phyloP scores from a whole-genome alignment of 331 rosid species.

The Acacia pycnantha region DNA sequence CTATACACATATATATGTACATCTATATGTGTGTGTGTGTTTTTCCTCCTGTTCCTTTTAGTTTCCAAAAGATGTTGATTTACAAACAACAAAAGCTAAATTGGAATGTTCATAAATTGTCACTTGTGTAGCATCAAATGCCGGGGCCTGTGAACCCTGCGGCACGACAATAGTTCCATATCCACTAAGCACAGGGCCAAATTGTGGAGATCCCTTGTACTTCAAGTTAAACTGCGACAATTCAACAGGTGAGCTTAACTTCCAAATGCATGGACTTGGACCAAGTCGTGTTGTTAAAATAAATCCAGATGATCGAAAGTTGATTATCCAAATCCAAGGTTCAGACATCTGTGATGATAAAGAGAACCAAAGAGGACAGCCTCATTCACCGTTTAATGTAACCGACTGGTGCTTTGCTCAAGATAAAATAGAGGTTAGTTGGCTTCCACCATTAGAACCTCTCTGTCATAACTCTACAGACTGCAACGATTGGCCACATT shows the following conservation, averaged over 20 bases:
- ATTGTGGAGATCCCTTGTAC: slow-evolving; percentile 49
- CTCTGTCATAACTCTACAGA: background rate
- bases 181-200: slow-evolving; percentile 39
- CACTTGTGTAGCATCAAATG: slow-evolving; percentile 29
- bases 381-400: slow-evolving; percentile 6
- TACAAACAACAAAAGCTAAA: background rate
- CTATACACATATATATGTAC: too few relatives aligned
- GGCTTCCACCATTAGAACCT: slow-evolving; percentile 37
- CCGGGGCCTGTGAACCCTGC: slow-evolving; percentile 34
- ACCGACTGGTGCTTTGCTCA: background rate
- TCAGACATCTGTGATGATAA: background rate
- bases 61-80: background rate
- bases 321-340: background rate
- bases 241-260: background rate
- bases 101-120: background rate
- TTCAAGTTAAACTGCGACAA: slow-evolving; percentile 18
- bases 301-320: background rate
- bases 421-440: slow-evolving; percentile 3
- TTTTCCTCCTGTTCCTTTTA: background rate
- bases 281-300: background rate
- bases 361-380: background rate
- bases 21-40: too few relatives aligned
- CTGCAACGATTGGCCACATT: slow-evolving; percentile 37
- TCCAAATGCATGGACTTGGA: background rate
- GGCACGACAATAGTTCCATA: slow-evolving; percentile 48